Conservation (phyloP, 257 asterid species). For the Salvia splendens region DNA sequence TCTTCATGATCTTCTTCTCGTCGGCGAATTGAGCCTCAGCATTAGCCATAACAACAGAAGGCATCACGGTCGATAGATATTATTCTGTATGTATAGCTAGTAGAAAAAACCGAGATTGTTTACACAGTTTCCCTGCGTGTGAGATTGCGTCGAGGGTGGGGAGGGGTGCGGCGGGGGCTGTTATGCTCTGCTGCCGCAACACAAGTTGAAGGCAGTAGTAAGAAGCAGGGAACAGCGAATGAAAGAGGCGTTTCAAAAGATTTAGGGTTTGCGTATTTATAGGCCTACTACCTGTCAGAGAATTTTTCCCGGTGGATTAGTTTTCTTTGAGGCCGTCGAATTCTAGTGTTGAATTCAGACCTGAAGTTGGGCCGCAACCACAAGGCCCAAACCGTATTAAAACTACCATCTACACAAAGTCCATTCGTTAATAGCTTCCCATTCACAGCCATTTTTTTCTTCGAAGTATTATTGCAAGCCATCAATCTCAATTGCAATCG, state of each 20-base stretch:
- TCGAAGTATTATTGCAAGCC: too few relatives aligned
- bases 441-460: too few relatives aligned
- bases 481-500: too few relatives aligned
- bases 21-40: conserved; percentile 45
- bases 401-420: too few relatives aligned
- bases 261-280: conserved; percentile 53
- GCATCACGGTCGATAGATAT: conserved; percentile 41
- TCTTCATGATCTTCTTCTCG: conserved; percentile 57
- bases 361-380: not conserved
- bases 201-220: conserved; percentile 31
- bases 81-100: not conserved
- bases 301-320: conserved; percentile 42
- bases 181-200: conserved; percentile 47
- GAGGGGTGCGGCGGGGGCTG: not conserved
- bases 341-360: conserved; percentile 21
- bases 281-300: conserved; percentile 30
- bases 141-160: not conserved
- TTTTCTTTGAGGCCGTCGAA: conserved; percentile 31
- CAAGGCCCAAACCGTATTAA: not conserved
- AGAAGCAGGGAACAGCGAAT: conserved; percentile 45
- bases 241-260: conserved; percentile 14
- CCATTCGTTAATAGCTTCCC: too few relatives aligned
- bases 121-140: not conserved
- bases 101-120: not conserved
- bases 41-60: conserved; percentile 49